phyloP scores from a whole-genome alignment of 371 early-diverging fungal genomes.

The Mortierella polycephala region DNA sequence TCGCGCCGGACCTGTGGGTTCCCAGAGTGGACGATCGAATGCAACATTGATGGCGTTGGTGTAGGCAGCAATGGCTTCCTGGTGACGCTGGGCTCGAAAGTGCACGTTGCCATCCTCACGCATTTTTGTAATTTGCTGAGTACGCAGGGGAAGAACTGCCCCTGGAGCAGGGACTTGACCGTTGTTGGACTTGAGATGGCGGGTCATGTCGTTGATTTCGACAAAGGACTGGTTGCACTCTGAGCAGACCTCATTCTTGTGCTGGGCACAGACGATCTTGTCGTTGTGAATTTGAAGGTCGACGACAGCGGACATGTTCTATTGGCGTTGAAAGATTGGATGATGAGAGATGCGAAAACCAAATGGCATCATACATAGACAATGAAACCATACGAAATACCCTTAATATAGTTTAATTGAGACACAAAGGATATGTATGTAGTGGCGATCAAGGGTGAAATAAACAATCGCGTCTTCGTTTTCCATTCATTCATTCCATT shows the following conservation, averaged over 20 bases:
- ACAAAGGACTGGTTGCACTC: slow-evolving; percentile 47
- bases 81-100: slow-evolving; percentile 72
- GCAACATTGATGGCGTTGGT: slow-evolving; percentile 78
- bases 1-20: slow-evolving; percentile 69
- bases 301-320: slow-evolving; percentile 28
- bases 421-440: slow-evolving; percentile 2
- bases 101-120: slow-evolving; percentile 81
- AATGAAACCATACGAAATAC: background rate
- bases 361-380: background rate
- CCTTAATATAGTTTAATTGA: background rate
- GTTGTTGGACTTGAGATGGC: slow-evolving; percentile 55
- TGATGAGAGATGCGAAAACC: background rate
- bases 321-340: background rate
- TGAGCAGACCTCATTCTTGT: slow-evolving; percentile 50
- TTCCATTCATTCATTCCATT: background rate
- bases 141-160: slow-evolving; percentile 69
- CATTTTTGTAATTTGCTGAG: slow-evolving; percentile 72
- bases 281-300: slow-evolving; percentile 49
- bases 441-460: slow-evolving; percentile 11
- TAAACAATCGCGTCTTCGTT: background rate
- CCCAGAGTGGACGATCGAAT: slow-evolving; percentile 83
- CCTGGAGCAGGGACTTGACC: slow-evolving; percentile 79
- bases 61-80: slow-evolving; percentile 78
- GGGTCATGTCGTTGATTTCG: slow-evolving; percentile 50
- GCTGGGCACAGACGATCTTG: slow-evolving; percentile 48